These are phyloP conservation scores for Leptodermis oblonga DNA, from an alignment of 257 asterid genomes.

Conservation along the genomic window DNA sequence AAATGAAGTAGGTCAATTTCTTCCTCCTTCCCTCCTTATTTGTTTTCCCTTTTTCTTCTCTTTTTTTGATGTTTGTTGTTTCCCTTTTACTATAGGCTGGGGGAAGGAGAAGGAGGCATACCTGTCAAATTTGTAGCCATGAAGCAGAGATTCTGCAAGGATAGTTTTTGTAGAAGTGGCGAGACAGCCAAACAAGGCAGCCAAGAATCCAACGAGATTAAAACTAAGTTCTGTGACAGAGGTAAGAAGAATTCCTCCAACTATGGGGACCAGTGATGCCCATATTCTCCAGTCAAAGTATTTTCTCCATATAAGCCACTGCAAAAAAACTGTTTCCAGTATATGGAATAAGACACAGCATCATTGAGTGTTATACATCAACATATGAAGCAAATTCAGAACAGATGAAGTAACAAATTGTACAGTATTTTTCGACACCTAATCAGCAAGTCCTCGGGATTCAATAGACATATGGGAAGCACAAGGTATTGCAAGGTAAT, in stretches of 20 bases:
- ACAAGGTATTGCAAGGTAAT: background rate
- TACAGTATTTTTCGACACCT: background rate
- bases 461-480: background rate
- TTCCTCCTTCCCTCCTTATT: background rate
- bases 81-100: background rate
- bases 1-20: background rate
- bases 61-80: background rate
- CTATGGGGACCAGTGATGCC: slow-evolving; percentile 46
- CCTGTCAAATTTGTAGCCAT: slow-evolving; percentile 52
- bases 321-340: slow-evolving; percentile 37
- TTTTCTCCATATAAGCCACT: slow-evolving; percentile 51
- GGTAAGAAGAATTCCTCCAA: slow-evolving; percentile 54
- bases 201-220: slow-evolving; percentile 39
- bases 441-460: background rate
- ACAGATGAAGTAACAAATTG: slow-evolving; percentile 5
- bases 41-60: background rate
- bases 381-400: background rate
- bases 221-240: slow-evolving; percentile 51
- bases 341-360: slow-evolving; percentile 10
- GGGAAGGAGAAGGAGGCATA: slow-evolving; percentile 7
- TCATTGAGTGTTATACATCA: background rate
- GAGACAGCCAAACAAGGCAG: slow-evolving; percentile 50
- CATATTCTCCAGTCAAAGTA: slow-evolving; percentile 44
- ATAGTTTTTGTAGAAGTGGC: slow-evolving; percentile 53
- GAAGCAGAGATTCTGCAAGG: slow-evolving; percentile 46